Conservation (phyloP, 1,284 basidiomycete species). For the Ganoderma sinense region DNA sequence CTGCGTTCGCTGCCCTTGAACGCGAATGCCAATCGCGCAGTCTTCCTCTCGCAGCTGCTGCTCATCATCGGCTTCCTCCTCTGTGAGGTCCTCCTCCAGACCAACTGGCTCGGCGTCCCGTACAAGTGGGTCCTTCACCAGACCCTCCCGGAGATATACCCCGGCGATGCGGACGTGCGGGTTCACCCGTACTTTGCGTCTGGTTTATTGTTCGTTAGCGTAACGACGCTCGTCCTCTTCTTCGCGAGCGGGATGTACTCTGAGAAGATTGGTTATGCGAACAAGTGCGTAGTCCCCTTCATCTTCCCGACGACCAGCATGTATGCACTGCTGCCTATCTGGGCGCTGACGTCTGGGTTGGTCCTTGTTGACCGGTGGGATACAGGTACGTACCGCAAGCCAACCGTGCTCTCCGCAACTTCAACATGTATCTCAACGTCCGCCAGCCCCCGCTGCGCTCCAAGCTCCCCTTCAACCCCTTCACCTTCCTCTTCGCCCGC, state of each 20-base stretch:
- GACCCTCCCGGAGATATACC: constrained; percentile 58
- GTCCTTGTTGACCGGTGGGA: background rate
- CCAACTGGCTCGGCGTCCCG: constrained; percentile 70
- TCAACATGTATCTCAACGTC: constrained; percentile 98
- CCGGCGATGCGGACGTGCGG: constrained; percentile 49
- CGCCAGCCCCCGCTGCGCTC: constrained; percentile 75
- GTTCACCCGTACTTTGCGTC: constrained; percentile 77
- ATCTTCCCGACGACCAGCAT: constrained; percentile 3
- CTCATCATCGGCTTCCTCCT: constrained; percentile 76
- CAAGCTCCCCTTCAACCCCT: constrained; percentile 69
- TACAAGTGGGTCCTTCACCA: constrained; percentile 60
- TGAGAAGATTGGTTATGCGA: constrained; percentile 96
- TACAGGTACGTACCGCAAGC: constrained; percentile 95
- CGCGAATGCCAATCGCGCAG: constrained; percentile 47
- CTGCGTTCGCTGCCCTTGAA: background rate
- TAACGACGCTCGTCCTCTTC: constrained; percentile 93
- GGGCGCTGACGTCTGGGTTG: background rate
- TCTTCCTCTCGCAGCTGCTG: constrained; percentile 79
- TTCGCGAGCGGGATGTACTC: constrained; percentile 97
- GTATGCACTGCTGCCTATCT: background rate
- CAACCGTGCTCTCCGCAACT: constrained; percentile 88
- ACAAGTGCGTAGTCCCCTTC: constrained; percentile 60
- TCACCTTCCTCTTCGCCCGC: constrained; percentile 71
- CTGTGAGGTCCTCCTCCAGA: constrained; percentile 76
- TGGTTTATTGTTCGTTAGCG: constrained; percentile 83